These are phyloP conservation scores for Pleodorina starrii DNA, from an alignment of 139 green algal species.

Conservation along the genomic window DNA sequence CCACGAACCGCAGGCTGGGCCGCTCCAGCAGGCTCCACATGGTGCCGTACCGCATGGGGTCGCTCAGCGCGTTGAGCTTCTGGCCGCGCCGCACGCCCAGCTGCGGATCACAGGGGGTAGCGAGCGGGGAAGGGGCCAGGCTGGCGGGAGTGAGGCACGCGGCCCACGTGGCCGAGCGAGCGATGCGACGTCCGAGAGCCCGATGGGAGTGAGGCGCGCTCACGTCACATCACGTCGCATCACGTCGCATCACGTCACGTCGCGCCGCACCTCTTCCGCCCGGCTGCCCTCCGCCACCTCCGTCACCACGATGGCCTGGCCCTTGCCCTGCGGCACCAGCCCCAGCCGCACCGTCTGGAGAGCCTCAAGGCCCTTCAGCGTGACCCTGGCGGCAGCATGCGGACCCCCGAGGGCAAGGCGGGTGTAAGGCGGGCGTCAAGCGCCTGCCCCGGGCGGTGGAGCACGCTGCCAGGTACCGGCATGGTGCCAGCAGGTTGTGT, in stretches of 20 bases:
- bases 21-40: constrained; percentile 54
- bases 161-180: too few species aligned
- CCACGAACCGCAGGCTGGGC: constrained; percentile 53
- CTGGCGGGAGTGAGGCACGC: too few species aligned
- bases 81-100: constrained; percentile 38
- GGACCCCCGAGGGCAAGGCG: not conserved
- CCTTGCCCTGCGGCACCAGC: constrained; percentile 26
- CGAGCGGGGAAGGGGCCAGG: not conserved
- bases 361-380: constrained; percentile 2
- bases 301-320: constrained; percentile 51
- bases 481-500: too few species aligned
- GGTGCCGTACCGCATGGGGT: constrained; percentile 53
- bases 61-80: constrained; percentile 35
- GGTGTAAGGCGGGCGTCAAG: not conserved
- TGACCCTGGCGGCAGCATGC: too few species aligned
- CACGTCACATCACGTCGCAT: too few species aligned
- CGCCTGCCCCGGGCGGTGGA: not conserved
- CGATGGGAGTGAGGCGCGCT: too few species aligned
- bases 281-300: constrained; percentile 39
- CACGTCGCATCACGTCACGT: too few species aligned
- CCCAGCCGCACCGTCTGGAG: constrained; percentile 30
- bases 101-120: not conserved
- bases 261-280: constrained; percentile 26
- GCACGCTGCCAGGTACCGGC: not conserved
- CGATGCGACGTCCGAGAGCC: too few species aligned